phyloP scores from a whole-genome alignment of 2,329 filamentous ascomycete genomes.

The Fusarium sacchari region DNA sequence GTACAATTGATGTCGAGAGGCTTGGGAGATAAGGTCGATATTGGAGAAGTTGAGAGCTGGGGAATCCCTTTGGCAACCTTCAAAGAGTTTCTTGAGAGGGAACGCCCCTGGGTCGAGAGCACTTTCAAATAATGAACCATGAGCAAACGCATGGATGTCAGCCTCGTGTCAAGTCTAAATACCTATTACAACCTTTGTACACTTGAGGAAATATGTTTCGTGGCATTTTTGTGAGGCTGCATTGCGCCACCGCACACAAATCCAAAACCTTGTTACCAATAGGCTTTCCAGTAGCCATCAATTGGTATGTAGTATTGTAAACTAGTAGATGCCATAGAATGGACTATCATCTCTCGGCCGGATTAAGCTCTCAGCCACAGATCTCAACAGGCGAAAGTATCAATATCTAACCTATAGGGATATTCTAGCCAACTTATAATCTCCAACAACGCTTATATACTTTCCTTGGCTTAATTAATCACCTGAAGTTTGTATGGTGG shows the following conservation, averaged over 20 bases:
- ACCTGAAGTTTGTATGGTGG: background rate
- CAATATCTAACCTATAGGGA: too few relatives aligned
- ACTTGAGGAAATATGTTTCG: background rate
- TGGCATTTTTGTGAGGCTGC: background rate
- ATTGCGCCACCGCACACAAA: background rate
- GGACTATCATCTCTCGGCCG: too few relatives aligned
- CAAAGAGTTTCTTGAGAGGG: background rate
- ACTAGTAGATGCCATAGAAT: background rate
- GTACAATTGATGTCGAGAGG: background rate
- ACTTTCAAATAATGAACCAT: background rate
- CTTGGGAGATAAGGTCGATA: background rate
- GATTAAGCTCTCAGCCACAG: background rate
- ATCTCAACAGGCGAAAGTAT: background rate
- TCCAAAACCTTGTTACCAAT: background rate
- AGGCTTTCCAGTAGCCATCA: background rate
- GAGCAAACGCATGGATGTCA: accelerated
- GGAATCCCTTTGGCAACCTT: background rate
- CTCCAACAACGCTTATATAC: background rate
- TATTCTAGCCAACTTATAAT: background rate
- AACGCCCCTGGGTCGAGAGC: background rate
- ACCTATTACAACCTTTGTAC: background rate
- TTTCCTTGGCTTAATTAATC: background rate
- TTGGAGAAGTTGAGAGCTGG: background rate
- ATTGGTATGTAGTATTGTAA: background rate
- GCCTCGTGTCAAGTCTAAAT: background rate